These are phyloP conservation scores for Boechera divaricarpa DNA, from an alignment of 345 rosid species.

Conservation along the genomic window DNA sequence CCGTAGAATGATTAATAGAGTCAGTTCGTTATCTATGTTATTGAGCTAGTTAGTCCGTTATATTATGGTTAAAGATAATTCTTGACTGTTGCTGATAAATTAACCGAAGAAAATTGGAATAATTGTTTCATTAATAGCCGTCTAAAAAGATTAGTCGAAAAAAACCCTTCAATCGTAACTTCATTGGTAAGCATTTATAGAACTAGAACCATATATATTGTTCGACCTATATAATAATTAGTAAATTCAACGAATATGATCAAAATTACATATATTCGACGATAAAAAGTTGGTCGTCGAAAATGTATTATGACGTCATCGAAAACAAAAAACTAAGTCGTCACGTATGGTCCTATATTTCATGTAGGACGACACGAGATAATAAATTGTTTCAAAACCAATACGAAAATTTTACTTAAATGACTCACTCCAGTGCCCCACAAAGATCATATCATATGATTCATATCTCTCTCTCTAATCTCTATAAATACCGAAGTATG, in stretches of 20 bases:
- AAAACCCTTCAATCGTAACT: neutral
- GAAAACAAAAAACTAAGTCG: slow-evolving; percentile 11
- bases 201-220: slow-evolving; percentile 4
- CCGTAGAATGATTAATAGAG: neutral
- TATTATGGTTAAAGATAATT: neutral
- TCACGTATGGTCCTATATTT: slow-evolving; percentile 16
- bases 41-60: neutral
- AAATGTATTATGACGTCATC: slow-evolving; percentile 19
- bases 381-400: neutral
- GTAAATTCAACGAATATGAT: slow-evolving; percentile 22
- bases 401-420: neutral
- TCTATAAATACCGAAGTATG: slow-evolving; percentile 11
- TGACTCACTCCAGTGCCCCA: slow-evolving; percentile 23
- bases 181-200: slow-evolving; percentile 25
- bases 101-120: neutral
- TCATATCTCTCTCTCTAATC: neutral
- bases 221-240: neutral
- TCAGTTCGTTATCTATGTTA: neutral
- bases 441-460: slow-evolving; percentile 16
- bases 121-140: neutral
- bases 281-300: neutral
- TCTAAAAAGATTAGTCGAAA: slow-evolving; percentile 7
- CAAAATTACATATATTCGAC: neutral
- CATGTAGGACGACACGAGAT: slow-evolving; percentile 26
- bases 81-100: neutral